Base-by-base conservation (phyloP, 73 alveolate species). In the Paramecium biaurelia region DNA sequence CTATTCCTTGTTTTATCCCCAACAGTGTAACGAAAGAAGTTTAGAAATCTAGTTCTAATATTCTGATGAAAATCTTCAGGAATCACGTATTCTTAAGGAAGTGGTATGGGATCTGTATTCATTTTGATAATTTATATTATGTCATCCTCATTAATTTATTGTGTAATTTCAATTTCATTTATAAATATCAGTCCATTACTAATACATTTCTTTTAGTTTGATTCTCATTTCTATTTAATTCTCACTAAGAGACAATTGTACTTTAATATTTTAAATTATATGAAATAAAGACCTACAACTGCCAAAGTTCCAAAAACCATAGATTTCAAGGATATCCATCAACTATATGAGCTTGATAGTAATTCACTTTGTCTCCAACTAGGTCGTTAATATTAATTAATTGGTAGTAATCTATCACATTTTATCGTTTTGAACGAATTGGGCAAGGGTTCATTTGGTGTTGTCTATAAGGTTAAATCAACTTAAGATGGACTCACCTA, bases 391-490 rank as follows among this genome's bases (percentile, higher is more conserved):
- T 37, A 34, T 72, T 85, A 76, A 30, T 86, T 41, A 67, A 86
- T 89, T 38, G 94, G 94, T 7, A 45, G 92, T 45, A 70, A 82
- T 70, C 70, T 97, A 72, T 59, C 95, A 0, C 99, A 98, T 86
- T 98, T 96, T 82, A 92, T 79, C 70, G 95, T 98, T 85, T 74
- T 96, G 57, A 93, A 90, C 42, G 98, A 96, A 93, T 85, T 97
- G 30, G 99, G 99, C 21, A 94, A 95, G 89, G 99, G 99, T 26
- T 95, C 99, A 2, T 96, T 96, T 85, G 99, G 99, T 11, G 95
- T 95, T n/a, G 99, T 97, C 23, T 97, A 93, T 68, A 95, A 95
- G 70, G 99, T 96, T 26, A 84, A 85, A 21, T 95, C 99, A 0
- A 86, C 90, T n/a, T 11, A 86, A 53, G 97, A 95, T 68, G 74